Percentiles rank a stretch among this genome's conserved stretches.
phyloP scores from a whole-genome alignment of 306 rosid species.

The Argentina anserina region DNA sequence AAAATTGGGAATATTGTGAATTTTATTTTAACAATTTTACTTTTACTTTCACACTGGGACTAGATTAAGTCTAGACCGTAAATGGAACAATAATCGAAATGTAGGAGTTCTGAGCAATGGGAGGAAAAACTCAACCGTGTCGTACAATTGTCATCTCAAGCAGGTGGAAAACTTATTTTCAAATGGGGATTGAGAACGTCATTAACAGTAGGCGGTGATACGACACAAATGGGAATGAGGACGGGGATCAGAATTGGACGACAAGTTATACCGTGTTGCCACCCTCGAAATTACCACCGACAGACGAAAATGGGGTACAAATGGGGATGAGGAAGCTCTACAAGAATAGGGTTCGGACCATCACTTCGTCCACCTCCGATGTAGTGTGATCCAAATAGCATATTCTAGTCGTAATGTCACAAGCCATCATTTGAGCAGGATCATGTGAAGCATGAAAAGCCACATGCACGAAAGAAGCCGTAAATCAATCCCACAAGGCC shows the following conservation, averaged over 20 bases:
- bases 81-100: background rate
- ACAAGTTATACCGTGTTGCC: background rate
- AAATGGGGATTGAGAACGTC: background rate
- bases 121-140: background rate
- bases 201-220: background rate
- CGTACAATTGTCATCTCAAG: background rate
- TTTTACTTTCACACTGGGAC: no score
- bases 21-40: no score
- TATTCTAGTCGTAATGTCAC: background rate
- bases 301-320: background rate
- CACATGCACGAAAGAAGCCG: conserved; percentile 4
- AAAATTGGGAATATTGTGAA: no score
- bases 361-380: background rate
- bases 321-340: background rate
- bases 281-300: background rate
- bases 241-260: background rate
- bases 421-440: background rate
- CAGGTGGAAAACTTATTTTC: background rate
- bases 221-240: background rate
- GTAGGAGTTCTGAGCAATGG: background rate
- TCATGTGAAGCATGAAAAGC: background rate
- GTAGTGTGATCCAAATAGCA: background rate
- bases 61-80: no score
- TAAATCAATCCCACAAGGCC: conserved; percentile 1
- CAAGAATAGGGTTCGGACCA: background rate